Evolutionary conservation across 1,139 yeast species (phyloP).

Genomic region (Hemisphaericaspora subhashii): DNA sequence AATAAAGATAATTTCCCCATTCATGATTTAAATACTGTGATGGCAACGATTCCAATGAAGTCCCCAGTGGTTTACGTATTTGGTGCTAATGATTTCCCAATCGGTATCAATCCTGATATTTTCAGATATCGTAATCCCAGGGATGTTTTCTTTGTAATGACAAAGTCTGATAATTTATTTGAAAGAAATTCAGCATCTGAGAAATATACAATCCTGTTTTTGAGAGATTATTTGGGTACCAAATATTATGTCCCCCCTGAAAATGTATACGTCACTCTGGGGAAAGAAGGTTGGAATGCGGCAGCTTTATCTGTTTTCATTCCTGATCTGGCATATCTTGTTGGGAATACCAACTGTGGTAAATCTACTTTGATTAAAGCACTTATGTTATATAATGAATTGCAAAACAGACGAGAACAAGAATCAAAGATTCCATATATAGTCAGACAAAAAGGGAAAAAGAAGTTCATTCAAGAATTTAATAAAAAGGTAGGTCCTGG

Average conservation of each 20-base stretch:
- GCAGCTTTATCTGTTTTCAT: slow-evolving; percentile 31
- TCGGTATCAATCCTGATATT: slow-evolving; percentile 46
- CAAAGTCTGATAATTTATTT: slow-evolving; percentile 58
- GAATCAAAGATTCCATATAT: slow-evolving; percentile 11
- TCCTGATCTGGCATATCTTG: slow-evolving; percentile 49
- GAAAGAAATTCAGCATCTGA: slow-evolving; percentile 28
- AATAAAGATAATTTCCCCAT: slow-evolving; percentile 35
- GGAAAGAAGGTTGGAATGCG: slow-evolving; percentile 54
- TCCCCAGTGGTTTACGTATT: slow-evolving; percentile 60
- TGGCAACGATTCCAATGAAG: slow-evolving; percentile 45
- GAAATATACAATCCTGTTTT: slow-evolving; percentile 44
- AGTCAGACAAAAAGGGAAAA: slow-evolving; percentile 13
- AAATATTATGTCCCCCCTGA: slow-evolving; percentile 42
- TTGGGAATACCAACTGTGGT: slow-evolving; percentile 79
- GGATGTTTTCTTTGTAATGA: slow-evolving; percentile 52
- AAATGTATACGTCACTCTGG: slow-evolving; percentile 52
- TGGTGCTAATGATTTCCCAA: slow-evolving; percentile 71
- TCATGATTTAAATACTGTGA: slow-evolving; percentile 33
- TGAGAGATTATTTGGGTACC: slow-evolving; percentile 40
- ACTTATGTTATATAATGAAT: slow-evolving; percentile 33
- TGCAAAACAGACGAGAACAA: slow-evolving; percentile 8
- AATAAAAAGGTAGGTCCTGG: slow-evolving; percentile 42
- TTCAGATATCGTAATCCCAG: slow-evolving; percentile 33
- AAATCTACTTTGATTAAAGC: slow-evolving; percentile 65
- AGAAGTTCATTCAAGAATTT: slow-evolving; percentile 15